Evolutionary conservation across 2,329 filamentous ascomycete genomes (phyloP).

Genomic region (Lachnellula hyalina): DNA sequence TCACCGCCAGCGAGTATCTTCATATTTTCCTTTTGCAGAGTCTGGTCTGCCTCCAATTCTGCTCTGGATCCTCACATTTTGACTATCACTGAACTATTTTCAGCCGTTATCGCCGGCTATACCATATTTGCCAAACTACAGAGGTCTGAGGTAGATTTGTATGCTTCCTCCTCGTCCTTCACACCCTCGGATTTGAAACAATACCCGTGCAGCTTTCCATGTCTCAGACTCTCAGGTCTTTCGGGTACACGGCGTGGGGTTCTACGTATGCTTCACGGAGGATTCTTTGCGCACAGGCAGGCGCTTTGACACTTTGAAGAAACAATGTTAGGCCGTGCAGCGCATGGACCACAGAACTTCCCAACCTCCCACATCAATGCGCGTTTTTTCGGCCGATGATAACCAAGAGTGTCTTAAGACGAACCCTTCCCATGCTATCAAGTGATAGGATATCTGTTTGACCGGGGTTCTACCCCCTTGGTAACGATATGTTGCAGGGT

Average conservation of each 20-base stretch:
- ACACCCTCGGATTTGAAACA: too few relatives aligned
- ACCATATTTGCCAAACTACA: too few relatives aligned
- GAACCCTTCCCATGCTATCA: conserved; percentile 7
- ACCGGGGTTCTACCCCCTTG: not conserved
- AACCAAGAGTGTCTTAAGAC: not conserved
- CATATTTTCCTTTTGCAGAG: too few relatives aligned
- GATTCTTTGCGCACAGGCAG: not conserved
- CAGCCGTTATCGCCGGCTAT: too few relatives aligned
- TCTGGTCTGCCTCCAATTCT: too few relatives aligned
- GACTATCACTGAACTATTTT: too few relatives aligned
- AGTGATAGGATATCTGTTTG: not conserved
- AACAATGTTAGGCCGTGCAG: not conserved
- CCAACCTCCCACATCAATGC: not conserved
- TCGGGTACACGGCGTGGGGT: not conserved
- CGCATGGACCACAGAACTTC: not conserved
- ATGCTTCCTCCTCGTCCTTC: too few relatives aligned
- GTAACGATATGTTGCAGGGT: not conserved
- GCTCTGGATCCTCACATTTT: too few relatives aligned
- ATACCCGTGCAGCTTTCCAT: not conserved
- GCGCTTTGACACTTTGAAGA: not conserved
- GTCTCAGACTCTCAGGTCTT: not conserved
- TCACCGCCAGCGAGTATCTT: too few relatives aligned
- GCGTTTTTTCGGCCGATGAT: not conserved
- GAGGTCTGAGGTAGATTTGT: too few relatives aligned
- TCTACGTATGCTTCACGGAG: not conserved